These are phyloP conservation scores for Paulownia fortunei DNA, from an alignment of 257 asterid species.

Conservation along the genomic window DNA sequence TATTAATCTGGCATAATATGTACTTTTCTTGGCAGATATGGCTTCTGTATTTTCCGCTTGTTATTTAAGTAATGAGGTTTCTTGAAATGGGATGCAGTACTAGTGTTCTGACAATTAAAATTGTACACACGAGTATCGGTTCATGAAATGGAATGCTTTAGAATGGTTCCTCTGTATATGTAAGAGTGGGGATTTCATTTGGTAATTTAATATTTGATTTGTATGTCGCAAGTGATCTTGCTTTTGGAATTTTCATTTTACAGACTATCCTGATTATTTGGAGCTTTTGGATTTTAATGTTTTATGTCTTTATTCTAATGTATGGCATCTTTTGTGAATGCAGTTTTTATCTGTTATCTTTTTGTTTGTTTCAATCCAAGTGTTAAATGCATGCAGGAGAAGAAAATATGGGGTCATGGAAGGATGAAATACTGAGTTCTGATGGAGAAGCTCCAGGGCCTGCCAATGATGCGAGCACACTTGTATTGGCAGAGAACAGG, in stretches of 20 bases:
- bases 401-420: conserved; percentile 73
- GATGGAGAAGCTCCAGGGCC: conserved; percentile 77
- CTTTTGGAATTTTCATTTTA: conserved; percentile 13
- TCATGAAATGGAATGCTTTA: neutral
- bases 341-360: neutral
- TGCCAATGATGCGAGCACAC: conserved; percentile 54
- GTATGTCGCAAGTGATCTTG: conserved; percentile 19
- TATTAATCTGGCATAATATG: neutral
- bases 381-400: conserved; percentile 51
- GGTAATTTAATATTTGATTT: neutral
- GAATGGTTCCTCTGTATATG: neutral
- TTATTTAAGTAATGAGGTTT: conserved; percentile 10
- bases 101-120: neutral
- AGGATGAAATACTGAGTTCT: conserved; percentile 61
- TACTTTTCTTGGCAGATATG: conserved; percentile 1
- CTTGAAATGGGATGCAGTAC: conserved; percentile 8
- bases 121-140: neutral
- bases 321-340: neutral
- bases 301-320: neutral
- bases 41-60: neutral
- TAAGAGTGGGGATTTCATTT: neutral
- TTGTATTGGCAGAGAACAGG: conserved; percentile 81
- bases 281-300: neutral
- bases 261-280: neutral
- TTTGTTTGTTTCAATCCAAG: conserved; percentile 6